Percentiles rank a stretch among this genome's conserved stretches.
These are phyloP conservation scores for Tagetes erecta DNA, from an alignment of 129 eudicot genomes.

Conservation along the genomic window DNA sequence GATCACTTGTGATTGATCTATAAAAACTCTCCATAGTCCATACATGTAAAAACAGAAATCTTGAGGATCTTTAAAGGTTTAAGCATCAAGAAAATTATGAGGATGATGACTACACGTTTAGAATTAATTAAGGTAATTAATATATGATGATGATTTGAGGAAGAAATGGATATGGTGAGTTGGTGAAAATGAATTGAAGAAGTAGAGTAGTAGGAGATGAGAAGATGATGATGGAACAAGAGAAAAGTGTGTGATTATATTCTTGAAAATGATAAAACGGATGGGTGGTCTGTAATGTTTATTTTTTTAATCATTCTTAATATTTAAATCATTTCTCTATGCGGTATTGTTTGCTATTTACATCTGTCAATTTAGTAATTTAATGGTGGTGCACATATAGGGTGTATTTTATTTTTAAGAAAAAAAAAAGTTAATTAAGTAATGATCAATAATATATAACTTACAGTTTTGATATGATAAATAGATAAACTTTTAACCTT, in stretches of 20 bases:
- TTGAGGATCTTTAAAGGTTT: conserved; percentile 12
- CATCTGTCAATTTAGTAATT: not conserved
- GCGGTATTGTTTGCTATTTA: not conserved
- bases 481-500: too few species aligned
- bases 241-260: conserved; percentile 23
- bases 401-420: too few species aligned
- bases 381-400: conserved; percentile 3
- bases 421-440: too few species aligned
- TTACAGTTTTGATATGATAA: too few species aligned
- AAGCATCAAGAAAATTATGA: not conserved
- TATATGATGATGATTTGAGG: not conserved
- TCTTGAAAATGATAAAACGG: conserved; percentile 31
- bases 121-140: conserved; percentile 3
- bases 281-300: conserved; percentile 32
- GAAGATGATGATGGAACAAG: conserved; percentile 23
- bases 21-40: conserved; percentile 19
- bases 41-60: conserved; percentile 16
- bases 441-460: too few species aligned
- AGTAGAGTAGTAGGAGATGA: conserved; percentile 13
- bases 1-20: conserved; percentile 9
- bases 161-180: conserved; percentile 17
- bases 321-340: not conserved
- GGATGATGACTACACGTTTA: too few species aligned
- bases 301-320: not conserved
- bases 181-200: not conserved